Conservation (phyloP, 2,329 filamentous ascomycete genomes). For the Lecanicillium sp. region DNA sequence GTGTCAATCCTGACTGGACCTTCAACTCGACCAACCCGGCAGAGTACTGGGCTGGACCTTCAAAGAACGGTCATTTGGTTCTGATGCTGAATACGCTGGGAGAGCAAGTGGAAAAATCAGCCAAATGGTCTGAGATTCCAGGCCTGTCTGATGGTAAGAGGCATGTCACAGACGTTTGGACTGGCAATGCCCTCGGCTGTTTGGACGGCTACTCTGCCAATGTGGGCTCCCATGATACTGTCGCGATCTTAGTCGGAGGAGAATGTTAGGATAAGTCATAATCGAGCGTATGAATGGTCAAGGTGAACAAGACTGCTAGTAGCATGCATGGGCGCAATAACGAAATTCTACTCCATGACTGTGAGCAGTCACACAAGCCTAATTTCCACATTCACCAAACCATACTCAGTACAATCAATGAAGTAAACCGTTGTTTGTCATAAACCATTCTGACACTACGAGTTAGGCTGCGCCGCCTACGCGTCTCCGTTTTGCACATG, state of each 20-base stretch:
- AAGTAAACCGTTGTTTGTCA: no score
- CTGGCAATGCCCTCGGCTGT: constrained; percentile 29
- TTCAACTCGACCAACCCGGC: constrained; percentile 40
- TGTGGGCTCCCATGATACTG: constrained; percentile 28
- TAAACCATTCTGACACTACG: no score
- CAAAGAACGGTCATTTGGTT: constrained; percentile 33
- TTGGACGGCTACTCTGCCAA: constrained; percentile 19
- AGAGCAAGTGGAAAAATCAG: constrained; percentile 23
- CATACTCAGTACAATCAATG: no score
- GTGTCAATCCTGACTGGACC: constrained; percentile 39
- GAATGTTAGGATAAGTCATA: not conserved
- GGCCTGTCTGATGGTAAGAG: constrained; percentile 25
- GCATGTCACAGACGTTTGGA: constrained; percentile 38
- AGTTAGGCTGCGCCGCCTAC: no score
- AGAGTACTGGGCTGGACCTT: constrained; percentile 40
- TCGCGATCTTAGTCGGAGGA: constrained; percentile 14
- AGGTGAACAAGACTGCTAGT: not conserved
- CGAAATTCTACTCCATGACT: not conserved
- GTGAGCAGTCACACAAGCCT: no score
- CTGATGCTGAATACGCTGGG: constrained; percentile 38
- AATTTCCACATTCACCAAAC: no score
- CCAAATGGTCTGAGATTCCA: constrained; percentile 35
- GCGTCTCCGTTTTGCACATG: no score
- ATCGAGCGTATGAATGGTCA: not conserved
- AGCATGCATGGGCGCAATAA: not conserved